These are phyloP conservation scores for Phytophthora pluvialis DNA, from an alignment of 352 stramenopile species.

Conservation along the genomic window DNA sequence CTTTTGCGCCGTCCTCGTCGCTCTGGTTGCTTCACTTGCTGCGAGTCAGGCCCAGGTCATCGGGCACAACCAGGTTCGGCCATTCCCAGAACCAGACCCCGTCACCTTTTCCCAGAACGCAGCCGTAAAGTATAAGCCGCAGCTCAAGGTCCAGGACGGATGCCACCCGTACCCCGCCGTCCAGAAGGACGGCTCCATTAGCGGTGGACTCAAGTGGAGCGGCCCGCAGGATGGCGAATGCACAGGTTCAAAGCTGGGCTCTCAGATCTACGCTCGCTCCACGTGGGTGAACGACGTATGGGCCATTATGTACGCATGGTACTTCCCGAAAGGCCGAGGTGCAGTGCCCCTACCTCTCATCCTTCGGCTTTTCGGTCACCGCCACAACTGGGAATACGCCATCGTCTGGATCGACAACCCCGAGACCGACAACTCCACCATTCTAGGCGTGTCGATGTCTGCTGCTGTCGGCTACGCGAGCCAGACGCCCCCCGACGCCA, in stretches of 20 bases:
- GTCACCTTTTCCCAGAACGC: constrained; percentile 22
- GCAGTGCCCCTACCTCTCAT: constrained; percentile 13
- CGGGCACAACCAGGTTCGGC: constrained; percentile 28
- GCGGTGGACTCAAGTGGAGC: constrained; percentile 35
- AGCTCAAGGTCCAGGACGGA: constrained; percentile 32
- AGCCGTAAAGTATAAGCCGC: constrained; percentile 32
- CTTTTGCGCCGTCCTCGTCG: constrained; percentile 11
- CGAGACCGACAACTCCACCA: constrained; percentile 19
- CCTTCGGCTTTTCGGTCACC: constrained; percentile 34
- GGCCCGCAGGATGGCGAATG: constrained; percentile 30
- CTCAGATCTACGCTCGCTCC: constrained; percentile 35
- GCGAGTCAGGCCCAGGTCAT: constrained; percentile 24
- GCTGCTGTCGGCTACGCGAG: constrained; percentile 21
- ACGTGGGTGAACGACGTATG: constrained; percentile 30
- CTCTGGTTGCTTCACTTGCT: constrained; percentile 13
- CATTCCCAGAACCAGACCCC: constrained; percentile 30
- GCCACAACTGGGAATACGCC: constrained; percentile 52
- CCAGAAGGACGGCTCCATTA: constrained; percentile 31
- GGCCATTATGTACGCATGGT: constrained; percentile 39
- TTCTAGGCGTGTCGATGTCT: constrained; percentile 33
- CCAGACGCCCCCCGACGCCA: constrained; percentile 6
- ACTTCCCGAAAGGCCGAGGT: constrained; percentile 33
- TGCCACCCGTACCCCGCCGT: constrained; percentile 35
- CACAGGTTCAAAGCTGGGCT: constrained; percentile 31
- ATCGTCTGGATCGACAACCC: constrained; percentile 43